These are phyloP conservation scores for Anthoceros angustus DNA, from an alignment of 225 moss, liverwort and hornwort genomes.

Conservation along the genomic window DNA sequence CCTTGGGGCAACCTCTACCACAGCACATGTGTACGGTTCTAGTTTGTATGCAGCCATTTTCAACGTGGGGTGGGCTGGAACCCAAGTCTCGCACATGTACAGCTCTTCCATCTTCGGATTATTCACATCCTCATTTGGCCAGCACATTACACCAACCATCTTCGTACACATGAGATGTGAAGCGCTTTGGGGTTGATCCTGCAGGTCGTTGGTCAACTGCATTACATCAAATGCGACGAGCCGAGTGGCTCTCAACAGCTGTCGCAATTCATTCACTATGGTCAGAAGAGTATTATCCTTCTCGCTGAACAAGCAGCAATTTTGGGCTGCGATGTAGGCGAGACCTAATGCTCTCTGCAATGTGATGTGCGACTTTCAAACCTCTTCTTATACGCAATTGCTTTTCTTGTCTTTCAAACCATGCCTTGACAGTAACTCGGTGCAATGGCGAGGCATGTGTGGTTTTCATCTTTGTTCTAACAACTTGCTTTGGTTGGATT, in stretches of 20 bases:
- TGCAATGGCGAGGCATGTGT: slow-evolving; percentile 56
- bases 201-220: slow-evolving; percentile 91
- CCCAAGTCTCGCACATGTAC: slow-evolving; percentile 97
- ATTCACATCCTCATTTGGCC: neutral
- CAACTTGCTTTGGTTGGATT: neutral
- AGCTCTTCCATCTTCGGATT: slow-evolving; percentile 2
- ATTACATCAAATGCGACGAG: slow-evolving; percentile 74
- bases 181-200: neutral
- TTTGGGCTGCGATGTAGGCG: neutral
- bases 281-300: slow-evolving; percentile 11
- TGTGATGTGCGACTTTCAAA: slow-evolving; percentile 55
- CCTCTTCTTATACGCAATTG: slow-evolving; percentile 69
- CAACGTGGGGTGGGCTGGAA: slow-evolving; percentile 93
- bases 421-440: slow-evolving; percentile 44
- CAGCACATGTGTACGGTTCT: slow-evolving; percentile 54
- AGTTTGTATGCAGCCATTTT: slow-evolving; percentile 82
- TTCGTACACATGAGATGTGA: no score
- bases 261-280: slow-evolving; percentile 95
- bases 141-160: no score
- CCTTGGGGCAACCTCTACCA: slow-evolving; percentile 38
- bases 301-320: neutral
- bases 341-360: neutral
- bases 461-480: no score
- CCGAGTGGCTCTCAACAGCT: slow-evolving; percentile 92
- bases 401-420: slow-evolving; percentile 61